phyloP scores from a whole-genome alignment of 2,329 filamentous ascomycete genomes.

The Phyllosticta citriasiana region DNA sequence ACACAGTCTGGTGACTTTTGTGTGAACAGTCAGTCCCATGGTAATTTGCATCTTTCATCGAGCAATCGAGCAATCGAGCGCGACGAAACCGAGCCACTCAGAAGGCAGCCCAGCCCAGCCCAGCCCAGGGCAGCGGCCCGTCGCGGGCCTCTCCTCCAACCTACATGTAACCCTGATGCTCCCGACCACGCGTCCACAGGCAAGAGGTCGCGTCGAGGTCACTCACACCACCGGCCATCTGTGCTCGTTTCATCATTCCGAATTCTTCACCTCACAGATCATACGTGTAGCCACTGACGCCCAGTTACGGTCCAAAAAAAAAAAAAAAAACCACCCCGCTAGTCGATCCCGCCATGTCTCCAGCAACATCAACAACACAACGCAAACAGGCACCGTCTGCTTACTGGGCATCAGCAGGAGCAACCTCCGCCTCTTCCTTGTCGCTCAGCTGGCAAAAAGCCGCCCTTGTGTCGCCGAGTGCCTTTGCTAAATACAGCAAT shows the following conservation, averaged over 20 bases:
- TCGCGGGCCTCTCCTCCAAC: neutral
- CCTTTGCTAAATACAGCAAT: neutral
- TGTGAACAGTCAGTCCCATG: neutral
- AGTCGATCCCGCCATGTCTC: no score
- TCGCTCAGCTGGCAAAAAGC: no score
- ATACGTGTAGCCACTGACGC: neutral
- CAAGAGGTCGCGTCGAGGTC: neutral
- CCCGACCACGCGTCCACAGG: neutral
- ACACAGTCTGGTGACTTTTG: neutral
- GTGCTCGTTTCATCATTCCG: neutral
- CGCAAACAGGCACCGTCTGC: neutral
- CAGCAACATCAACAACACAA: neutral
- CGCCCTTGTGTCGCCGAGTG: neutral
- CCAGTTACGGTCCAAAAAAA: neutral
- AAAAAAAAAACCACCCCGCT: no score
- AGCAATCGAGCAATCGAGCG: neutral
- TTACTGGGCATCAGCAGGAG: neutral
- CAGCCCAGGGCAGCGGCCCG: neutral
- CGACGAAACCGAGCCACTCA: neutral
- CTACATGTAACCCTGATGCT: neutral
- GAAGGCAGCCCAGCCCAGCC: neutral
- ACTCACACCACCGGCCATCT: neutral
- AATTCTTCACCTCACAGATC: neutral
- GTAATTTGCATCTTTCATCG: neutral
- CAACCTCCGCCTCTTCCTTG: neutral